Conservation (phyloP, 352 stramenopile species). For the Phytophthora sp. region DNA sequence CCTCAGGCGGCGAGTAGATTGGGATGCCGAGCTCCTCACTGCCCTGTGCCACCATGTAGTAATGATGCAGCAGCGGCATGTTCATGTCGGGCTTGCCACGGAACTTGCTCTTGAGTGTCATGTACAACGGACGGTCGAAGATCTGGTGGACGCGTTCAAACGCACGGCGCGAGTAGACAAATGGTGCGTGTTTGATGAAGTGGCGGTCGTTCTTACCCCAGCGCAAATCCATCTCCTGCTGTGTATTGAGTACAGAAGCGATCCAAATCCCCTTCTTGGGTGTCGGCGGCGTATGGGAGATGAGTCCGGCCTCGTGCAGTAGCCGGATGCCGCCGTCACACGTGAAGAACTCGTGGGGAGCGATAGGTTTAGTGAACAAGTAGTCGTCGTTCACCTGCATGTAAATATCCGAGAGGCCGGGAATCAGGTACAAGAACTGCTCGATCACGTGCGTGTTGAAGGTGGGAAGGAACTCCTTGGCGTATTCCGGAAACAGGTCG, state of each 20-base stretch:
- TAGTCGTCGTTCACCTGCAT: conserved; percentile 93
- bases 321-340: conserved; percentile 87
- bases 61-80: conserved; percentile 86
- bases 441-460: conserved; percentile 92
- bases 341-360: conserved; percentile 85
- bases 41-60: conserved; percentile 88
- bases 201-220: conserved; percentile 80
- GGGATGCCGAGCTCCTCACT: conserved; percentile 81
- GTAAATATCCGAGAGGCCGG: conserved; percentile 85
- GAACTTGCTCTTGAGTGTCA: conserved; percentile 88
- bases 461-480: conserved; percentile 79
- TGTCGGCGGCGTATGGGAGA: conserved; percentile 75
- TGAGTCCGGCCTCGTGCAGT: conserved; percentile 76
- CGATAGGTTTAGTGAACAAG: conserved; percentile 84
- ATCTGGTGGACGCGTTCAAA: conserved; percentile 90
- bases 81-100: conserved; percentile 89
- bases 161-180: conserved; percentile 85
- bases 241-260: conserved; percentile 87
- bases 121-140: conserved; percentile 82
- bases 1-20: conserved; percentile 67
- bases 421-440: conserved; percentile 88
- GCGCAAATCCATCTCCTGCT: conserved; percentile 87
- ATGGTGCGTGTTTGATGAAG: conserved; percentile 91
- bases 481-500: conserved; percentile 83
- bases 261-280: conserved; percentile 90